Evolutionary conservation across 2,329 filamentous ascomycete genomes (phyloP).

Genomic region (Ophiostoma montium): DNA sequence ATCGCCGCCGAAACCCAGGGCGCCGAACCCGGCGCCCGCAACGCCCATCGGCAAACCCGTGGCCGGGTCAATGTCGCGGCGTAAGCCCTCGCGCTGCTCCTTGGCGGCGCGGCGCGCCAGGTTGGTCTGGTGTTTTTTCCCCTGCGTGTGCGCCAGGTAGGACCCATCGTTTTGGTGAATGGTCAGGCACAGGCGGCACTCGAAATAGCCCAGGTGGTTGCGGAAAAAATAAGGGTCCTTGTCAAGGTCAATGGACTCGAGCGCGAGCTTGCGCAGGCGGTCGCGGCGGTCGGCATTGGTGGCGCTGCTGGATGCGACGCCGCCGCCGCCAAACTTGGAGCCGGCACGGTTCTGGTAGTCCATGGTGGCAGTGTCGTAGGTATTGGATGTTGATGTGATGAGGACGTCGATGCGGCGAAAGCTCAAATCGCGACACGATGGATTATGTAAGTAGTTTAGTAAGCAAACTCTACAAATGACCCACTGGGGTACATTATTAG

Average conservation of each 20-base stretch:
- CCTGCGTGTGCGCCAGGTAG: conserved; percentile 96
- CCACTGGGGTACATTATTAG: no score
- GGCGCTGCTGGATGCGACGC: conserved; percentile 82
- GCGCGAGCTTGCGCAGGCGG: conserved; percentile 90
- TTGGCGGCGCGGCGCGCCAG: conserved; percentile 88
- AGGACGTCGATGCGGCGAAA: background rate
- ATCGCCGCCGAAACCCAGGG: conserved; percentile 33
- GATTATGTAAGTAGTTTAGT: background rate
- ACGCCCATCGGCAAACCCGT: conserved; percentile 62
- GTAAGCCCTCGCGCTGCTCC: conserved; percentile 77
- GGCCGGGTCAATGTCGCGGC: conserved; percentile 50
- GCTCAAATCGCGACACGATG: background rate
- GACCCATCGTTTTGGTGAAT: conserved; percentile 99
- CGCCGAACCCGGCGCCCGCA: conserved; percentile 51
- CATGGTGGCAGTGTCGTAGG: conserved; percentile 26
- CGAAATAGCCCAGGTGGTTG: conserved; percentile 96
- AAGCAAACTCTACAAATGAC: no score
- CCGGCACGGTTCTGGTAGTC: conserved; percentile 84
- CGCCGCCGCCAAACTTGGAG: conserved; percentile 95
- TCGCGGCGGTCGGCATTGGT: conserved; percentile 96
- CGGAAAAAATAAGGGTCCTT: conserved; percentile 99
- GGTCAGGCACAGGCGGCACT: conserved; percentile 91
- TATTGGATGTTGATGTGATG: background rate
- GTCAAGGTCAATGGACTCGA: conserved; percentile 97
- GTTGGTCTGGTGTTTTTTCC: conserved; percentile 98